Conservation (phyloP, 2,329 filamentous ascomycete genomes). For the Malbranchea zuffiana region DNA sequence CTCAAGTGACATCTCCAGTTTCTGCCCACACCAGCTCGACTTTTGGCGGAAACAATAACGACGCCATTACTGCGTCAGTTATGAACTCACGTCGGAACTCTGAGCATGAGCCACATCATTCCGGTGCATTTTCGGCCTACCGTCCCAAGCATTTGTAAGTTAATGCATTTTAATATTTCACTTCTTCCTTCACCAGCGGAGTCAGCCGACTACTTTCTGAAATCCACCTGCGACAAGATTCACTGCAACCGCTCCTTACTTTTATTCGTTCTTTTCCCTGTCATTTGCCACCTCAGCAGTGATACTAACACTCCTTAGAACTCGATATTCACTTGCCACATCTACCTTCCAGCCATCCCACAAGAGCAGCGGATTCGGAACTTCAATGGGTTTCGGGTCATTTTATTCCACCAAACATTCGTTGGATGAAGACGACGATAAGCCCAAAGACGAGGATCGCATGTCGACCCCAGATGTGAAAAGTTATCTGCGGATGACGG, state of each 20-base stretch:
- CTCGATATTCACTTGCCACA: slow-evolving; percentile 90
- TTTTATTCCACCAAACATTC: slow-evolving; percentile 79
- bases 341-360: slow-evolving; percentile 33
- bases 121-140: slow-evolving; percentile 49
- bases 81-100: slow-evolving; percentile 82
- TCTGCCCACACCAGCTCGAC: slow-evolving; percentile 2
- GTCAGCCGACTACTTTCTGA: too few species aligned
- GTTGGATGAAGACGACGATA: slow-evolving; percentile 72
- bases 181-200: too few species aligned
- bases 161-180: slow-evolving; percentile 5
- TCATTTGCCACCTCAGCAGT: too few species aligned
- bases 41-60: slow-evolving; percentile 1
- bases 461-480: slow-evolving; percentile 55
- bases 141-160: slow-evolving; percentile 72
- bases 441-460: slow-evolving; percentile 37
- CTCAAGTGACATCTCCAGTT: slow-evolving; percentile 68
- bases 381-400: slow-evolving; percentile 54
- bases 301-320: too few species aligned
- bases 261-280: too few species aligned
- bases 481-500: slow-evolving; percentile 59
- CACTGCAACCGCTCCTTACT: too few species aligned
- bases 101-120: slow-evolving; percentile 64
- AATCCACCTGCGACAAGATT: too few species aligned
- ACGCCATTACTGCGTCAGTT: slow-evolving; percentile 46
- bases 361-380: slow-evolving; percentile 19